Base-by-base conservation (phyloP, 1,139 yeast genomes). In the Taphrina wiesneri region DNA sequence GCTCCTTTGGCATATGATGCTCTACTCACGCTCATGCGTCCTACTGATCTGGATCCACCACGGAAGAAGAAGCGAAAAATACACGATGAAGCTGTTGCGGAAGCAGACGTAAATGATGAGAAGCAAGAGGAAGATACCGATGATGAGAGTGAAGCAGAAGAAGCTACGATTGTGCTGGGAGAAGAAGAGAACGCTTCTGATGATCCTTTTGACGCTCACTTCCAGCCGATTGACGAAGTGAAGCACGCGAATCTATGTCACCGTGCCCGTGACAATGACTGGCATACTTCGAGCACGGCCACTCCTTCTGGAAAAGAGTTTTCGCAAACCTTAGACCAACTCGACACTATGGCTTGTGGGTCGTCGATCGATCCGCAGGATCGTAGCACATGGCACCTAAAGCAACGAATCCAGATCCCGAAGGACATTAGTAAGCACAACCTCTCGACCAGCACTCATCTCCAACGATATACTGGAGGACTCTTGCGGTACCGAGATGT, bases 151-250 rank as follows among this genome's bases (percentile, higher is more conserved):
- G 73, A 70, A 1, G 74, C 70, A 6, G 72, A 71, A 9, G 13
- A 2, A 11, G 28, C 7, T 19, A 23, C 49, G n/a, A 28, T 21
- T 2, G 3, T 9, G 23, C 75, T 71, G n/a, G 77, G 76, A 7
- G 79, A 77, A 56, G 80, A 77, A 26, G 73, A 72, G n/a, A 78
- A 74, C 6, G 72, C 71, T 9, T 75, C 73, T 21, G 77, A 75
- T 19, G 84, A 81, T 56, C 90, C 96, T 0, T 91, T 88, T 72
- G 90, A 88, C 69, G 74, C 77, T 28, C 98, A 92, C 74, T 92
- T 87, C 75, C 88, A 86, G 63, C 76, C 78, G 32, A 80, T 83
- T 0, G 84, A 86, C 21, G 82, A 79, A 21, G 74, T 75, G 0
- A 74, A 74, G 41, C 74, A 86, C 3, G 79, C 79, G 15, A 15